phyloP scores from a whole-genome alignment of 208 protist genomes.

The Strigomonas galati region DNA sequence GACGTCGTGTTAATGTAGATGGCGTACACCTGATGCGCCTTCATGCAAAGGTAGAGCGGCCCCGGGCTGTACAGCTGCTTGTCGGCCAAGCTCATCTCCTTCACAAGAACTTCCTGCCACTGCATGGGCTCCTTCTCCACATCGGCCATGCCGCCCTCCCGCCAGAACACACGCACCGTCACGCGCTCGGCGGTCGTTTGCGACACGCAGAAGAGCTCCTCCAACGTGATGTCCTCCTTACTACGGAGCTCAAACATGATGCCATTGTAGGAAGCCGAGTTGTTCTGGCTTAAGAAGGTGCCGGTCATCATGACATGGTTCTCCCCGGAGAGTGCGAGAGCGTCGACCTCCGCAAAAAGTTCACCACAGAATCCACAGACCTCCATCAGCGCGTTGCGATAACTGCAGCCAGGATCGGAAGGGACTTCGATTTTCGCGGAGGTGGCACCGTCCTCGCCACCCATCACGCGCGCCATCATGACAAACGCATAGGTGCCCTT shows the following conservation, averaged over 20 bases:
- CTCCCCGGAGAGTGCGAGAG: constrained; percentile 37
- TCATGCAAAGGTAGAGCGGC: constrained; percentile 61
- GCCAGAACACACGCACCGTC: constrained; percentile 85
- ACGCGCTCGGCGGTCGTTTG: constrained; percentile 75
- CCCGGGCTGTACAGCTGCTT: constrained; percentile 75
- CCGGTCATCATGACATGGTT: constrained; percentile 72
- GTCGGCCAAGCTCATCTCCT: constrained; percentile 66
- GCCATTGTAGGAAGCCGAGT: constrained; percentile 85
- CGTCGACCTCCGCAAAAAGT: constrained; percentile 40
- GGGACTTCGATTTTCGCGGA: not conserved
- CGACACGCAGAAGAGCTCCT: constrained; percentile 85
- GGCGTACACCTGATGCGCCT: constrained; percentile 72
- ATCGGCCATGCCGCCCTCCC: constrained; percentile 82
- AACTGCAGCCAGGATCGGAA: constrained; percentile 25
- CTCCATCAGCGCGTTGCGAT: constrained; percentile 43
- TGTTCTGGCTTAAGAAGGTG: constrained; percentile 62
- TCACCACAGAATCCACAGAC: constrained; percentile 55
- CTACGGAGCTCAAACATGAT: constrained; percentile 91
- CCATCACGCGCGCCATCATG: constrained; percentile 29
- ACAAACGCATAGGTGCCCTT: constrained; percentile 36
- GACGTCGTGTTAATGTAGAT: constrained; percentile 88
- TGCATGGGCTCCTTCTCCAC: constrained; percentile 51
- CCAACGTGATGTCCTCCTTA: constrained; percentile 78
- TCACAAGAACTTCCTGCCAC: constrained; percentile 68
- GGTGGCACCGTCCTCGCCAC: constrained; percentile 22